phyloP scores from a whole-genome alignment of 1,139 yeast species.

The Lodderomyces elongisporus region DNA sequence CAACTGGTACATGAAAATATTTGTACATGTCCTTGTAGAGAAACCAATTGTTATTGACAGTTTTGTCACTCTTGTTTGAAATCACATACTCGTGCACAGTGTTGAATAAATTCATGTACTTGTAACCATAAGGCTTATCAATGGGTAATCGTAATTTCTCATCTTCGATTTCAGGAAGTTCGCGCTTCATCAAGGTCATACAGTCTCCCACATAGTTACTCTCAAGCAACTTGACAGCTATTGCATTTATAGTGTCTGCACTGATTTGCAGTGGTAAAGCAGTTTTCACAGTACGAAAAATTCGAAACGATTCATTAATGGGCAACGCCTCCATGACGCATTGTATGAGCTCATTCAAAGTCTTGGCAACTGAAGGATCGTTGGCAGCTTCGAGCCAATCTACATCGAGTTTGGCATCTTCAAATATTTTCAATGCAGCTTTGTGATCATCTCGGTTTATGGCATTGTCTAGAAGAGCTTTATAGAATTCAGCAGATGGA shows the following conservation, averaged over 20 bases:
- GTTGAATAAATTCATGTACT: conserved; percentile 31
- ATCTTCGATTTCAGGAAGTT: conserved; percentile 46
- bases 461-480: conserved; percentile 22
- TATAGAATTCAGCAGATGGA: conserved; percentile 14
- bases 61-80: conserved; percentile 34
- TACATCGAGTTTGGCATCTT: conserved; percentile 7
- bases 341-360: conserved; percentile 32
- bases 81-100: conserved; percentile 45
- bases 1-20: conserved; percentile 57
- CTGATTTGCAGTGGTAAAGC: conserved; percentile 30
- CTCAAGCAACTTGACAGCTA: conserved; percentile 44
- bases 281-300: conserved; percentile 34
- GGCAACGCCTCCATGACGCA: conserved; percentile 17
- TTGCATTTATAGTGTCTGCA: conserved; percentile 41
- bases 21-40: conserved; percentile 57
- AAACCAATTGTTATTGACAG: conserved; percentile 55
- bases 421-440: conserved; percentile 28
- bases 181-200: conserved; percentile 54
- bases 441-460: conserved; percentile 17
- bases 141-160: conserved; percentile 27
- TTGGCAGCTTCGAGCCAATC: conserved; percentile 27
- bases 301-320: conserved; percentile 25
- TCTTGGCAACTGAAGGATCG: conserved; percentile 26
- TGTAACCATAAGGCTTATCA: conserved; percentile 21
- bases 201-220: conserved; percentile 53